Conservation (phyloP, 2,329 filamentous ascomycete genomes). For the Aaosphaeria pasadenensis region DNA sequence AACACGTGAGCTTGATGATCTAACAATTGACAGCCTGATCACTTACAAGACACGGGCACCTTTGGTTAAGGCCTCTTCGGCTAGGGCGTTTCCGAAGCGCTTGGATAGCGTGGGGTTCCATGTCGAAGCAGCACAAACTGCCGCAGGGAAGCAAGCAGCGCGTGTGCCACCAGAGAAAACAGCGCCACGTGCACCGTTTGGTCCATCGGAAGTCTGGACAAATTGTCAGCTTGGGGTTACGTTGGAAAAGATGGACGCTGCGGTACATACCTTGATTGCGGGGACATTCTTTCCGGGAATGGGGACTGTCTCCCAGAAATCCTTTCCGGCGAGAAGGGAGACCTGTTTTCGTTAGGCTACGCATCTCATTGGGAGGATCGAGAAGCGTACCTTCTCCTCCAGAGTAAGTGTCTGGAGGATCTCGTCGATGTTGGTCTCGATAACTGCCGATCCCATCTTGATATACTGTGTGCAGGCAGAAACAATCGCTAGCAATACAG, state of each 20-base stretch:
- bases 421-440: conserved; percentile 17
- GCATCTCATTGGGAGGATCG: background rate
- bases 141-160: conserved; percentile 74
- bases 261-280: conserved; percentile 44
- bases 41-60: conserved; percentile 63
- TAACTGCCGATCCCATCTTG: no score
- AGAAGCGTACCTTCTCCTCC: conserved; percentile 31
- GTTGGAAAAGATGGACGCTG: conserved; percentile 12
- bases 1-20: background rate
- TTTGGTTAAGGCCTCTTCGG: conserved; percentile 67
- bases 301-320: conserved; percentile 67
- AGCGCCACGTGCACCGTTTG: conserved; percentile 63
- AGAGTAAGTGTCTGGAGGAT: conserved; percentile 29
- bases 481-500: background rate
- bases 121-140: conserved; percentile 64
- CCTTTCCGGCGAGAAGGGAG: conserved; percentile 38
- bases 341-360: conserved; percentile 1
- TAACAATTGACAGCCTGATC: background rate
- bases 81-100: conserved; percentile 62
- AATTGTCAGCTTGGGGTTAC: background rate
- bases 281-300: conserved; percentile 59
- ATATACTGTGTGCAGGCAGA: no score
- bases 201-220: conserved; percentile 59
- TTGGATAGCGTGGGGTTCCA: conserved; percentile 64
- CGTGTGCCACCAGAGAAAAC: conserved; percentile 62